A percentile compares a stretch with the other conserved stretches of the same genome.
Conservation (phyloP, 768 basidiomycete genomes). For the Neoboletus magnificus region DNA sequence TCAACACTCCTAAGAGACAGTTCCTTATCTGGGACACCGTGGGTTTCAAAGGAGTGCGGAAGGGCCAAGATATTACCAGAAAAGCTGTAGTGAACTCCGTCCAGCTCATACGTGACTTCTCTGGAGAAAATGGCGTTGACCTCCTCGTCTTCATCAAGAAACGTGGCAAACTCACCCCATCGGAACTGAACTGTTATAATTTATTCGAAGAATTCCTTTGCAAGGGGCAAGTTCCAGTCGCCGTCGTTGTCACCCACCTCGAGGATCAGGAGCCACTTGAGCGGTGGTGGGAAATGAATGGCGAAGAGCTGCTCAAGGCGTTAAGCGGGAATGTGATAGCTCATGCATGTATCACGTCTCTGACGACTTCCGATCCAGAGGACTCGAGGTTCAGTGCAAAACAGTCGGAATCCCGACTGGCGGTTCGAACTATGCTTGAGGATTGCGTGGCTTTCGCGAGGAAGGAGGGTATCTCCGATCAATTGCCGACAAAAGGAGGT, state of each 20-base stretch:
- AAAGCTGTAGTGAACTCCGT: constrained; percentile 7
- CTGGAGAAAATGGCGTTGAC: constrained; percentile 16
- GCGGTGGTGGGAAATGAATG: constrained; percentile 21
- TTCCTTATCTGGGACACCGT: constrained; percentile 4
- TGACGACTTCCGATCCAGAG: not conserved
- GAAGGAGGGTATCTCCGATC: not conserved
- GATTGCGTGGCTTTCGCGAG: not conserved
- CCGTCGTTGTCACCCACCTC: constrained; percentile 34
- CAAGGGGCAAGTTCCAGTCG: constrained; percentile 27
- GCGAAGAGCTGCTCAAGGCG: not conserved
- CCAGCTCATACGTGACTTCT: constrained; percentile 25
- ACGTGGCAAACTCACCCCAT: constrained; percentile 23
- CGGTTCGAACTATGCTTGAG: constrained; percentile 3
- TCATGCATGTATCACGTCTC: constrained; percentile 22
- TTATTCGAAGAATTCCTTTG: constrained; percentile 25
- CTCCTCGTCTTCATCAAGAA: constrained; percentile 35
- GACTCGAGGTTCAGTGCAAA: not conserved
- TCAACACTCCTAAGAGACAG: not conserved
- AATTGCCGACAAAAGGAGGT: not conserved
- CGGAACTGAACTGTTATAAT: constrained; percentile 25
- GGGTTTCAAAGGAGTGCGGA: not conserved
- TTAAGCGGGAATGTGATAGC: not conserved
- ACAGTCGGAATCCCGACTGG: not conserved
- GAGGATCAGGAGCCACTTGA: constrained; percentile 28
- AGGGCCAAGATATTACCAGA: not conserved